Conservation (phyloP, 2,329 filamentous ascomycete genomes). For the Phaeosphaeriaceae sp. region DNA sequence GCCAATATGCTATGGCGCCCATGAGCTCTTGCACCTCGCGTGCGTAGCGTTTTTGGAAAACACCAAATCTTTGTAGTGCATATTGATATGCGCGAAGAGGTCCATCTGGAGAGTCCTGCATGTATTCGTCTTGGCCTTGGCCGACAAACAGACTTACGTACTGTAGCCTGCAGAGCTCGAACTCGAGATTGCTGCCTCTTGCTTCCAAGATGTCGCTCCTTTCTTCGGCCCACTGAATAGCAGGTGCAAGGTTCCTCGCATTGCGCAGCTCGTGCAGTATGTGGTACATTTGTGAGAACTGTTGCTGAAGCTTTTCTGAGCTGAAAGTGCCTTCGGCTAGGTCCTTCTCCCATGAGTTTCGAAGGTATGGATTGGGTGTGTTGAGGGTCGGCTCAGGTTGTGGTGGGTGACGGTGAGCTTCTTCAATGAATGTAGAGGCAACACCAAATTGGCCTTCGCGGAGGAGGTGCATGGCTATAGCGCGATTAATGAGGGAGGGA, state of each 20-base stretch:
- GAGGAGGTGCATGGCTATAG: conserved; percentile 94
- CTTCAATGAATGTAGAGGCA: conserved; percentile 81
- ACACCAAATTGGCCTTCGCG: conserved; percentile 93
- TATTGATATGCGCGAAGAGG: conserved; percentile 74
- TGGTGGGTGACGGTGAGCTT: conserved; percentile 62
- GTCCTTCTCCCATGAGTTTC: conserved; percentile 50
- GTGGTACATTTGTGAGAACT: conserved; percentile 89
- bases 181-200: conserved; percentile 90
- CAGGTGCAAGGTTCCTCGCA: conserved; percentile 74
- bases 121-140: conserved; percentile 59
- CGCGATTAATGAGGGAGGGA: conserved; percentile 81
- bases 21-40: conserved; percentile 81
- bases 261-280: conserved; percentile 80
- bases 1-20: conserved; percentile 78
- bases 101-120: conserved; percentile 49
- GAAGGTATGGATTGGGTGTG: conserved; percentile 41
- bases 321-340: conserved; percentile 64
- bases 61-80: conserved; percentile 73
- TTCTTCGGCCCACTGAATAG: conserved; percentile 82
- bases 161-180: conserved; percentile 88
- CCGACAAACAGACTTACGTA: conserved; percentile 82
- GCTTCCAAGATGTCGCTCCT: conserved; percentile 76
- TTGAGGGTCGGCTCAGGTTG: conserved; percentile 46
- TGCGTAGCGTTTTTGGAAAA: conserved; percentile 76
- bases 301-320: conserved; percentile 72